phyloP scores from a whole-genome alignment of 371 early-diverging fungal genomes.

The Rhizopus sp. region DNA sequence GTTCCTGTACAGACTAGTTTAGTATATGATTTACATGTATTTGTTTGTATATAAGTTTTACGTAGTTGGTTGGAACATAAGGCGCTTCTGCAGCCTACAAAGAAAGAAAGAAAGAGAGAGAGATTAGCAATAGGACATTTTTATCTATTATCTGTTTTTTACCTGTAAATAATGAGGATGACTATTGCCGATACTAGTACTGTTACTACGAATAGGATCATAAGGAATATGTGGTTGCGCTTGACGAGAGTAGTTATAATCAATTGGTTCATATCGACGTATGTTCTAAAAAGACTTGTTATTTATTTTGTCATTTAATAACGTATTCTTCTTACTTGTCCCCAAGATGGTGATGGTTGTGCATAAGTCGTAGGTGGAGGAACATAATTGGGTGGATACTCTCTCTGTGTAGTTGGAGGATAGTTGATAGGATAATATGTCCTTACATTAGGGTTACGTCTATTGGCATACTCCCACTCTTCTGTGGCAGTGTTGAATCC shows the following conservation, averaged over 20 bases:
- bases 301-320: not conserved
- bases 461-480: constrained; percentile 23
- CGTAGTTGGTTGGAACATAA: not conserved
- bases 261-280: not conserved
- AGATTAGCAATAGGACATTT: not conserved
- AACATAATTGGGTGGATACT: not conserved
- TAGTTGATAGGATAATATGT: constrained; percentile 6
- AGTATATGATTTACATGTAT: not conserved
- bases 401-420: not conserved
- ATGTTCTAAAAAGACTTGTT: not conserved
- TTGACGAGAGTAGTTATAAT: not conserved
- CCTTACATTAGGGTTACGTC: constrained; percentile 14
- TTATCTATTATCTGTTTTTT: not conserved
- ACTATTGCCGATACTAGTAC: not conserved
- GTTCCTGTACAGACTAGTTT: constrained; percentile 6
- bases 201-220: constrained; percentile 25
- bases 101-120: not conserved
- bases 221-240: constrained; percentile 11
- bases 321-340: constrained; percentile 2
- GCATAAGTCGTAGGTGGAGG: not conserved
- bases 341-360: constrained; percentile 4
- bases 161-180: constrained; percentile 1
- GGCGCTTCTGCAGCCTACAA: not conserved
- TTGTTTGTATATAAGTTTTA: not conserved
- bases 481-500: constrained; percentile 10